Conservation (phyloP, 2,329 filamentous ascomycete species). For the Fusarium sp. region DNA sequence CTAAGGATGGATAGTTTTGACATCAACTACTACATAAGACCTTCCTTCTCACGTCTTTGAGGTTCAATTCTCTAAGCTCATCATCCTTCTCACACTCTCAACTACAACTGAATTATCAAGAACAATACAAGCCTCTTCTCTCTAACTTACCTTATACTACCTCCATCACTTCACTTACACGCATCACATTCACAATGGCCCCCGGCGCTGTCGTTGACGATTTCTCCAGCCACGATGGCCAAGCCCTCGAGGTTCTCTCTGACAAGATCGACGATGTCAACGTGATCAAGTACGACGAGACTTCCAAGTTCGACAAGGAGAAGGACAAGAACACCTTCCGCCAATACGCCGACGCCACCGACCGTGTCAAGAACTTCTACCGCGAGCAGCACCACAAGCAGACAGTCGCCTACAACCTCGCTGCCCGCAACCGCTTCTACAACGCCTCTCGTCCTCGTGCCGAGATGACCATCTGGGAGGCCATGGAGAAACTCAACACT, state of each 20-base stretch:
- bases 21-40: slow-evolving; percentile 30
- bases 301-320: slow-evolving; percentile 74
- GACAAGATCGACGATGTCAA: slow-evolving; percentile 63
- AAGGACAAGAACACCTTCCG: slow-evolving; percentile 86
- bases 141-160: neutral
- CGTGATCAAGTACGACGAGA: slow-evolving; percentile 58
- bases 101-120: neutral
- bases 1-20: neutral
- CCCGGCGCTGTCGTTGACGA: slow-evolving; percentile 40
- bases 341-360: slow-evolving; percentile 84
- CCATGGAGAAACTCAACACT: slow-evolving; percentile 91
- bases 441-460: slow-evolving; percentile 68
- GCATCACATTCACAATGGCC: slow-evolving; percentile 38
- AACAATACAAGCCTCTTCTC: neutral
- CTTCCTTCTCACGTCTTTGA: neutral
- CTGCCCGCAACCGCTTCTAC: slow-evolving; percentile 70
- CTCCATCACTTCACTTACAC: slow-evolving; percentile 24
- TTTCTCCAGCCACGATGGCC: slow-evolving; percentile 36
- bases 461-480: slow-evolving; percentile 88
- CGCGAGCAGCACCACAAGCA: slow-evolving; percentile 76
- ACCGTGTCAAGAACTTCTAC: slow-evolving; percentile 89
- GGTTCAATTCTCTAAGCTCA: slow-evolving; percentile 17
- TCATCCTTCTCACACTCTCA: slow-evolving; percentile 10
- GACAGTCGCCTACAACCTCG: slow-evolving; percentile 85
- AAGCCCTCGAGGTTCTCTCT: slow-evolving; percentile 59